Base-by-base conservation (phyloP, 2,329 filamentous ascomycete genomes). In the Lecanicillium sp. region DNA sequence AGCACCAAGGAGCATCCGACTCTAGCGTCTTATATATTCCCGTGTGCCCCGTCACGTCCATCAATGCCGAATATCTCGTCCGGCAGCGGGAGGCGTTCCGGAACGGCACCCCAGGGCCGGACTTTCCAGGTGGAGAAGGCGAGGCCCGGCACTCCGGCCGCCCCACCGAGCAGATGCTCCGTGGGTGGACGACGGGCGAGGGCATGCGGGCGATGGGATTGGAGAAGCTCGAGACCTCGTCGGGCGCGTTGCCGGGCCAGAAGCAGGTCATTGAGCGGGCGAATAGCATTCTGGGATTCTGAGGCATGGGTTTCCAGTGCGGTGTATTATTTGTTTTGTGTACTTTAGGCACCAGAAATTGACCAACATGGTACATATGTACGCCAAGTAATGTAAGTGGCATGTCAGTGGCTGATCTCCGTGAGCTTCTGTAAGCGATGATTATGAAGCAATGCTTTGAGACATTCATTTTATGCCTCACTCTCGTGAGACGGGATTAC, bases 11-110 rank as follows among this genome's bases (percentile, higher is more conserved):
- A 2, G 68, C 62, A 2, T 60, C 66, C 0, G 89, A 96, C 58
- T 87, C 84, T 0, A 88, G 81, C 49, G 89, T 95, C 0, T 54
- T 96, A 43, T 96, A 96, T 53, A 94, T 96, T 40, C 88, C 89
- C 0, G 81, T 86, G 0, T 92, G 85, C 39, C 88, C 89, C 0
- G 70, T 87, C 20, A 94, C 87, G 1, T 75, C 81, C 38, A 63
- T 69, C 29, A 95, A 92, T 50, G 79, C 83, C 0, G 61, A 73
- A 17, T 92, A 89, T 54, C 66, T 90, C 1, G 69, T 62, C 2
- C 71, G 76, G 13, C 87, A 94, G 62, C 73, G 83, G 15, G 68
- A 77, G n/a, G 74, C 77, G 0, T 92, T 92, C 49, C 58, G 82
- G 3, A 55, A 65, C 0, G 88, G 87, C 4, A 75, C 71, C 0